phyloP scores from a whole-genome alignment of 768 basidiomycete species.

The Scleroderma bovista region DNA sequence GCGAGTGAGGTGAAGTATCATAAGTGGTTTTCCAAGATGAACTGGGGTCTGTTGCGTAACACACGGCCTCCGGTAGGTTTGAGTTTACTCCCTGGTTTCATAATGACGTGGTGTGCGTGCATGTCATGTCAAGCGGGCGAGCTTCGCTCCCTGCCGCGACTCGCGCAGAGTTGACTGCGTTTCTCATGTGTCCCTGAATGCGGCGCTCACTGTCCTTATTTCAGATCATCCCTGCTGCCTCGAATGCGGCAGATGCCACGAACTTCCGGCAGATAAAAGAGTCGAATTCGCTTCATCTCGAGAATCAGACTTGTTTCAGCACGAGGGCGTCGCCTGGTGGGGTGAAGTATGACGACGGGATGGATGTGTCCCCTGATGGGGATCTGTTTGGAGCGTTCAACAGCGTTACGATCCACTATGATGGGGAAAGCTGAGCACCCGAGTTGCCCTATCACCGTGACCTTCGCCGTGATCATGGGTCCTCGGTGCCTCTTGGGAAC shows the following conservation, averaged over 20 bases:
- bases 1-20: constrained; percentile 99
- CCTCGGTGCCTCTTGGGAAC: background rate
- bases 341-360: constrained; percentile 39
- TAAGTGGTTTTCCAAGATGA: constrained; percentile 95
- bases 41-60: constrained; percentile 94
- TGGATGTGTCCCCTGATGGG: constrained; percentile 39
- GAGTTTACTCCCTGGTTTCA: background rate
- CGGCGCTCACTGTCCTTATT: constrained; percentile 18
- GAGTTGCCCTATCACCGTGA: background rate
- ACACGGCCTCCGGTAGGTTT: constrained; percentile 82
- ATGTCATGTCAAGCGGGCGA: constrained; percentile 1
- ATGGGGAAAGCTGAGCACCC: constrained; percentile 49
- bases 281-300: constrained; percentile 86
- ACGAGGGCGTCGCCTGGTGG: constrained; percentile 34
- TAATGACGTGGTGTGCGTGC: background rate
- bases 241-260: constrained; percentile 75
- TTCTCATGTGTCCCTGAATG: constrained; percentile 15
- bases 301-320: constrained; percentile 48
- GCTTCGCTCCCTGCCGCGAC: background rate
- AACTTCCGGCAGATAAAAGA: constrained; percentile 92
- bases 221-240: constrained; percentile 74
- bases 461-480: background rate
- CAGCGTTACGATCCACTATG: constrained; percentile 84
- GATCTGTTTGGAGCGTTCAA: constrained; percentile 87
- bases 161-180: background rate